Percentiles rank a stretch among this genome's conserved stretches.
These are phyloP conservation scores for Aleurites moluccanus DNA, from an alignment of 441 rosid species.

Conservation along the genomic window DNA sequence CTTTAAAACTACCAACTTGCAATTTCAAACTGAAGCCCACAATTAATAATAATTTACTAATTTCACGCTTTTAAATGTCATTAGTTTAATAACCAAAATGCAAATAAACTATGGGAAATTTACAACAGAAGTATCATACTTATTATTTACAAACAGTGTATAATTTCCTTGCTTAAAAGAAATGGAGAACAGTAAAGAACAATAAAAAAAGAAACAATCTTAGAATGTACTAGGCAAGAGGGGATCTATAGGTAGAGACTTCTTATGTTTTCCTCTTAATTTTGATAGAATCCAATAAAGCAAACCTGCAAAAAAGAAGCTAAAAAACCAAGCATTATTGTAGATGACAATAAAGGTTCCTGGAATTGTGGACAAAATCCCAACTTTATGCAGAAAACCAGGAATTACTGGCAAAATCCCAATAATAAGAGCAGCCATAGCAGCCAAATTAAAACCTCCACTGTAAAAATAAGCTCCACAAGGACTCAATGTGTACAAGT, in stretches of 20 bases:
- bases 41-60: not conserved
- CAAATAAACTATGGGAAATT: not conserved
- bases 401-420: constrained; percentile 87
- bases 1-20: no score
- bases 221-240: constrained; percentile 38
- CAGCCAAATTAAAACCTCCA: constrained; percentile 63
- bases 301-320: constrained; percentile 66
- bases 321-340: constrained; percentile 86
- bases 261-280: constrained; percentile 38
- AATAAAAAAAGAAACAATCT: not conserved
- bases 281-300: constrained; percentile 54
- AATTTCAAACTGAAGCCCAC: not conserved
- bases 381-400: constrained; percentile 70
- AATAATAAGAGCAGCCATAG: constrained; percentile 51
- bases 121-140: not conserved
- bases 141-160: not conserved
- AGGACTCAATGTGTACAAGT: constrained; percentile 60
- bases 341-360: constrained; percentile 50
- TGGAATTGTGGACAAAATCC: constrained; percentile 40
- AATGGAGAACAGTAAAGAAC: not conserved
- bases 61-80: not conserved
- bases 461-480: constrained; percentile 60
- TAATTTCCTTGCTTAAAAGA: not conserved
- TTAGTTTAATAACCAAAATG: not conserved
- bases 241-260: constrained; percentile 37